Percentiles rank a stretch among this genome's conserved stretches.
Evolutionary conservation across 192 early-diverging fungal species (phyloP).

Genomic region (Coemansia sp.): DNA sequence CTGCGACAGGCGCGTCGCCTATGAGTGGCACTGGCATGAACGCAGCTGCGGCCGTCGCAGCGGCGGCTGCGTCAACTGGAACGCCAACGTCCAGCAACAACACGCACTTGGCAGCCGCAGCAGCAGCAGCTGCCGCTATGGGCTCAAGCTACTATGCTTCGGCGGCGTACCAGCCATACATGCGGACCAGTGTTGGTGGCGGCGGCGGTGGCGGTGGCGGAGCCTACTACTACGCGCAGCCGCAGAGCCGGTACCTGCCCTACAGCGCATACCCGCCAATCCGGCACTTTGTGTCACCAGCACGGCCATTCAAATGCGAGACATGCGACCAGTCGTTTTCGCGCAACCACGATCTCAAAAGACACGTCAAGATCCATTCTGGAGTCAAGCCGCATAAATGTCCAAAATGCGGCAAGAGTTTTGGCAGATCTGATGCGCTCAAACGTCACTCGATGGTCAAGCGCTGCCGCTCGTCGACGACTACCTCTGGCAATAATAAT

Average conservation of each 20-base stretch:
- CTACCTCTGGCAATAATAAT: constrained; percentile 4
- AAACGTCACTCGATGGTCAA: constrained; percentile 70
- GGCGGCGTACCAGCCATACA: constrained; percentile 50
- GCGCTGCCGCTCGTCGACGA: constrained; percentile 53
- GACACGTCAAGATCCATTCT: constrained; percentile 77
- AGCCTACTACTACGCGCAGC: constrained; percentile 53
- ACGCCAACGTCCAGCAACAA: not conserved
- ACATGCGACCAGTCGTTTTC: constrained; percentile 64
- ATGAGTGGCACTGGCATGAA: constrained; percentile 27
- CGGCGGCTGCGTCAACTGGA: not conserved
- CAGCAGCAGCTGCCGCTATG: constrained; percentile 43
- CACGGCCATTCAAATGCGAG: constrained; percentile 60
- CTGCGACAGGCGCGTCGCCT: constrained; percentile 21
- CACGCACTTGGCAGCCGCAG: constrained; percentile 31
- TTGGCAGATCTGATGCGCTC: constrained; percentile 74
- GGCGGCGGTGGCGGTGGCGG: constrained; percentile 3
- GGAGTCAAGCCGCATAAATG: constrained; percentile 80
- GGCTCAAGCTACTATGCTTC: constrained; percentile 38
- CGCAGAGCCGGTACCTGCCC: constrained; percentile 46
- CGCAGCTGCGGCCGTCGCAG: not conserved
- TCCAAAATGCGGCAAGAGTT: constrained; percentile 71
- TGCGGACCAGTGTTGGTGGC: constrained; percentile 26
- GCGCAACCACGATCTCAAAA: constrained; percentile 74
- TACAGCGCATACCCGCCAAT: constrained; percentile 54
- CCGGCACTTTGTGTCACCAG: constrained; percentile 56